Evolutionary conservation across 306 rosid genomes (phyloP), one percentile per base, ranked within the genome.

Genomic region (Vicia faba): DNA sequence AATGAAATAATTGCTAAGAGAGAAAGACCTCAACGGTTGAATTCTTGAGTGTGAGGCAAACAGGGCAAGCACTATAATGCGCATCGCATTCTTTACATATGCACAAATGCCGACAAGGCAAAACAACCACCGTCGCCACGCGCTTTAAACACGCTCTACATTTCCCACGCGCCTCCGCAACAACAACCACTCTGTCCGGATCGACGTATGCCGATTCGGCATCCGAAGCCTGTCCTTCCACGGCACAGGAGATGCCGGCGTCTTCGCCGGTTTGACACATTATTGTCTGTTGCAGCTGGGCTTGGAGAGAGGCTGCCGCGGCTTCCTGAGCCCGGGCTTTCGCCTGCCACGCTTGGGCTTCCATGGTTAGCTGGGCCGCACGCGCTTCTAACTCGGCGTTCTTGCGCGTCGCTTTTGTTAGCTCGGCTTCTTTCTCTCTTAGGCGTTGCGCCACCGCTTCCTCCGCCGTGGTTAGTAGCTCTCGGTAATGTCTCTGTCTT

Each of bases 51-150:
- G 86, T 56, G 36, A 78, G 83, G 72, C 99, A 93, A 65, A 90
- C 78, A 0, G 99, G 99, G 70, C 99, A 93, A 1, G 87, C 84
- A 75, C 80, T 81, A 51, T 72, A 86, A 73, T 79, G 79, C 55
- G 70, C 80, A 69, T 86, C 96, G 64, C 99, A 93, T 63, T 84
- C 87, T 55, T 84, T 64, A 68, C 99, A 93, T 3, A 90, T 64
- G 78, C 96, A 83, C 6, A 93, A 76, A 69, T 93, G 97, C 77
- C 96, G 91, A 74, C 99, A 93, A 58, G 97, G 99, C 82, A 93
- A 38, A 57, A 83, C 75, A 15, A 90, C 91, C 76, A 90, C 90
- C 69, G 96, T 80, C 0, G 97, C 97, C 41, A 77, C 86, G 49
- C 89, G 88, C 72, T 66, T 71, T 58, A 76, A 73, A 61, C 99